Base-by-base conservation (phyloP, 345 rosid genomes). In the Pugionium cornutum region DNA sequence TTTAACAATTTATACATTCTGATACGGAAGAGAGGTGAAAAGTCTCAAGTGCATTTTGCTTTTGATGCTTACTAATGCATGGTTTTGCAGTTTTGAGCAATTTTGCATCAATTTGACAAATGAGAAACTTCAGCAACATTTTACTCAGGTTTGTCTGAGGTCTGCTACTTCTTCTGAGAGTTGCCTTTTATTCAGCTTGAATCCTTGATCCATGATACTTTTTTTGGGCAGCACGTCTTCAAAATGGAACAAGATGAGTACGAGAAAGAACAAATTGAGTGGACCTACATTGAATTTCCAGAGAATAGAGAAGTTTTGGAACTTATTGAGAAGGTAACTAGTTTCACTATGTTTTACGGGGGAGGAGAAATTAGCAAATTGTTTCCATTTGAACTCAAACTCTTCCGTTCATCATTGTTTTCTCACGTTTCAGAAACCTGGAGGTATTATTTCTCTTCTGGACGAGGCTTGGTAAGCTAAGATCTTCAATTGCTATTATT, bases 191-290 rank as follows among this genome's bases (percentile, higher is more conserved):
- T 73, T 71, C 51, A 27, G 37, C 39, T 41, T 53, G 34, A 28
- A 34, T 63, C 41, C 26, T 4, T 81, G 58, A 81, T 52, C 53
- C 62, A 52, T 73, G 75, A 60, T 51, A 62, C 49, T 66, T 46
- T 40, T 47, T 41, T 74, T 76, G 53, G 8, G 52, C 96, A 94
- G 99, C 99, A 94, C 58, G 99, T 94, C 66, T 94, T 88, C 75
- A 88, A 94, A 81, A 86, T 94, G 96, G 99, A 94, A 81, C 99
- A 94, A 85, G 99, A 89, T 67, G 98, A 92, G 78, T 89, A 92
- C 80, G 86, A 78, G n/a, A 94, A 85, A 76, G 99, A 94, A 83
- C 87, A 86, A 79, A 94, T 94, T 78, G 62, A 83, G 62, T 94
- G 99, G 99, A 85, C 88, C 83, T 83, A 86, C 83, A 94, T 94